These are phyloP conservation scores for Acanthochlamys bracteata DNA, from an alignment of 106 monocot species.

Conservation along the genomic window DNA sequence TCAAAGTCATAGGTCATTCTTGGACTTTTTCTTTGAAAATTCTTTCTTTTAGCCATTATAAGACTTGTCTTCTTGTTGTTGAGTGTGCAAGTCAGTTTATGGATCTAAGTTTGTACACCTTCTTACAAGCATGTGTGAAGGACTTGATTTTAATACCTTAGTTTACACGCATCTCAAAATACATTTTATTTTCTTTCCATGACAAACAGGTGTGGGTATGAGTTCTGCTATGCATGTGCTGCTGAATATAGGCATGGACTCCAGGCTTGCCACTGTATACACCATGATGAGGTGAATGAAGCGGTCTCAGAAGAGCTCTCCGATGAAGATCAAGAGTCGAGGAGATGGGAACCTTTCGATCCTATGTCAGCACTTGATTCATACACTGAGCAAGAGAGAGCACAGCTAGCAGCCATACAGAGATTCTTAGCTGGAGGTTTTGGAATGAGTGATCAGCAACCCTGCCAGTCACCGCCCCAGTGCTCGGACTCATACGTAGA, in stretches of 20 bases:
- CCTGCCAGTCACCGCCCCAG: conserved; percentile 52
- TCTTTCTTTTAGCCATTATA: neutral
- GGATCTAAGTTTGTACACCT: neutral
- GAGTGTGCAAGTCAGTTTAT: neutral
- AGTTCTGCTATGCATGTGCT: conserved; percentile 67
- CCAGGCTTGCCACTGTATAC: conserved; percentile 51
- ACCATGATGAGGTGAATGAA: conserved; percentile 17
- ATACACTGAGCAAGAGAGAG: conserved; percentile 78
- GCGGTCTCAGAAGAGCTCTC: conserved; percentile 7
- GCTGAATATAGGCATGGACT: conserved; percentile 37
- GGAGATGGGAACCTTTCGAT: conserved; percentile 80
- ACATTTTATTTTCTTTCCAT: neutral
- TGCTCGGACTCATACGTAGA: conserved; percentile 82
- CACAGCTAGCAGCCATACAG: conserved; percentile 82
- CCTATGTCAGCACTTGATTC: conserved; percentile 37
- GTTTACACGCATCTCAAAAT: neutral
- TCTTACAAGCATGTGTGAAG: neutral
- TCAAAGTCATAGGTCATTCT: neutral
- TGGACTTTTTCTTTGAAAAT: neutral
- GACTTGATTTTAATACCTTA: neutral
- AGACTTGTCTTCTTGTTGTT: no score
- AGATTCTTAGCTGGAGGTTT: conserved; percentile 81
- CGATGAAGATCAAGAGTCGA: conserved; percentile 34
- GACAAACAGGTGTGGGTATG: conserved; percentile 54
- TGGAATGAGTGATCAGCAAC: conserved; percentile 30